Base-by-base conservation (phyloP, 2,329 filamentous ascomycete species). In the Sporothrix euskadiensis region DNA sequence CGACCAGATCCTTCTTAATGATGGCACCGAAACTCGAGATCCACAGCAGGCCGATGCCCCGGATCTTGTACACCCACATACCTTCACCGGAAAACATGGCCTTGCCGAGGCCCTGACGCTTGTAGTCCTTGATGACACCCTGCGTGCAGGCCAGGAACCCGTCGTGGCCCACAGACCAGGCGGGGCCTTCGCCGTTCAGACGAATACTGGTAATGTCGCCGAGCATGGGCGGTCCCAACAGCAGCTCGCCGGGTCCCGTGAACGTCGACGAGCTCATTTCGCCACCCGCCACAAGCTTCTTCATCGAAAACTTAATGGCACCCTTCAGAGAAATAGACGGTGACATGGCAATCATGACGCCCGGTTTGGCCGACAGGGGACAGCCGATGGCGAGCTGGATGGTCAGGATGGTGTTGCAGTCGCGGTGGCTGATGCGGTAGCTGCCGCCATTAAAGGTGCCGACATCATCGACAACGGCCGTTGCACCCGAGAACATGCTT, bases 361-460 rank as follows among this genome's bases (percentile, higher is more conserved):
- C 93, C 22, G 96, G 94, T 80, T 93, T 96, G 2, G 90, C 93
- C 30, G 85, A 86, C 70, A 98, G 82, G 0, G 95, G 95, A 78
- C 93, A 97, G 2, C 94, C 94, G 81, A 96, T 92, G 14, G 95
- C 95, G 63, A 98, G 83, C 81, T 98, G 95, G 30, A 98, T 83
- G 0, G 94, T 98, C 75, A 98, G 82, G 77, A 98, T 91, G 0
- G 92, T 94, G 81, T 98, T 99, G 74, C 89, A 91, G 81, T 98
- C 94, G 30, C 96, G 88, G 80, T 99, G 96, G 79, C 93, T 96
- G 80, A 98, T 94, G 59, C 96, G 88, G 81, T 95, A 99, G 79
- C 92, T 95, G 14, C 96, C 96, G 19, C 96, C 96, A 80, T 98
- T 98, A 85, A 98, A 99, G 0, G 92, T 96, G n/a, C 96, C 96